Percentiles rank a stretch among this genome's conserved stretches.
These are phyloP conservation scores for Venturia carpophila DNA, from an alignment of 2,329 filamentous ascomycete genomes.

Conservation along the genomic window DNA sequence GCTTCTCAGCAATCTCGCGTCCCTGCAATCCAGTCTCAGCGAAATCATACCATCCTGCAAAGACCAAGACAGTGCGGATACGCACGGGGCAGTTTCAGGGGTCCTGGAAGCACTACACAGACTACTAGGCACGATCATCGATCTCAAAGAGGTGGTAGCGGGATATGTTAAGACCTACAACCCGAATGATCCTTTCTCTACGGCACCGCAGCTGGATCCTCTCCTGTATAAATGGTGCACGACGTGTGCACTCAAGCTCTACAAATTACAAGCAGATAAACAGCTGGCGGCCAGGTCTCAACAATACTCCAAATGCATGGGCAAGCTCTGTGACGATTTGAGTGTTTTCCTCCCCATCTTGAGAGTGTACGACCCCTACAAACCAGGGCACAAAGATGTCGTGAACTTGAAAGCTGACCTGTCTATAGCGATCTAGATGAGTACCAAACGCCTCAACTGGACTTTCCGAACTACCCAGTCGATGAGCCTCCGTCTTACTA, in stretches of 20 bases:
- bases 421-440: conserved; percentile 10
- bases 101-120: not conserved
- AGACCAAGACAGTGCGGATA: not conserved
- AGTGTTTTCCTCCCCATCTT: conserved; percentile 4
- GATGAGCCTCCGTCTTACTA: not conserved
- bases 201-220: not conserved
- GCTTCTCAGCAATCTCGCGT: conserved; percentile 1
- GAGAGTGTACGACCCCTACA: not conserved
- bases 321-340: not conserved
- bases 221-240: not conserved
- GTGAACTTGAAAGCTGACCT: not conserved
- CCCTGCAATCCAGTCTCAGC: conserved; percentile 2
- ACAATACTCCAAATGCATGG: not conserved
- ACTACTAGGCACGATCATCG: not conserved
- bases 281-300: not conserved
- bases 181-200: not conserved
- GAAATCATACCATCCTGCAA: not conserved
- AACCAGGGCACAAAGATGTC: not conserved
- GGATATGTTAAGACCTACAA: not conserved
- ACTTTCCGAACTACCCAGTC: not conserved
- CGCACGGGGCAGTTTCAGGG: not conserved
- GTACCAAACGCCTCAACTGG: not conserved
- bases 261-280: not conserved
- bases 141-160: conserved; percentile 2
- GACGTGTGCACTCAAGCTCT: not conserved